A percentile compares a stretch with the other conserved stretches of the same genome.
Evolutionary conservation across 1,284 basidiomycete species (phyloP).

Genomic region (Fomitopsis palustris): DNA sequence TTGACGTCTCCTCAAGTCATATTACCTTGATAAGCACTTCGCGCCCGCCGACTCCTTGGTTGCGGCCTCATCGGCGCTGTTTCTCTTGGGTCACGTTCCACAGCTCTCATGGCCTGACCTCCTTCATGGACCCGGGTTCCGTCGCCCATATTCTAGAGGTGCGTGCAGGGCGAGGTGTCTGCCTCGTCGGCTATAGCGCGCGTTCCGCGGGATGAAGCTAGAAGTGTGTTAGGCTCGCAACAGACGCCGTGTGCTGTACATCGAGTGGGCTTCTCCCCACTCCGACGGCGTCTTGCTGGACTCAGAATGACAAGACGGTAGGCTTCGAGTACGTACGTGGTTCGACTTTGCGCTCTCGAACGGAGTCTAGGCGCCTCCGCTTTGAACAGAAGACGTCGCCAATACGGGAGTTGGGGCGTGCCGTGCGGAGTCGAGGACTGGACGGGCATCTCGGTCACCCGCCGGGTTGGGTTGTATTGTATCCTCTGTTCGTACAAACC

Average conservation of each 20-base stretch:
- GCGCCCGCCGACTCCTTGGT: not conserved
- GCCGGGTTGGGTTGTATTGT: no score
- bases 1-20: not conserved
- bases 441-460: not conserved
- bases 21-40: not conserved
- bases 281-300: not conserved
- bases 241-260: not conserved
- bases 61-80: not conserved
- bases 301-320: not conserved
- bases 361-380: not conserved
- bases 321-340: not conserved
- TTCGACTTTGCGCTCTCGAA: not conserved
- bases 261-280: not conserved
- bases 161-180: not conserved
- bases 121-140: not conserved
- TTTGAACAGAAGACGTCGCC: not conserved
- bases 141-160: not conserved
- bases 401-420: not conserved
- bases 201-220: not conserved
- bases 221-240: not conserved
- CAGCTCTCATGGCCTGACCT: not conserved
- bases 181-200: not conserved
- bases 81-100: not conserved
- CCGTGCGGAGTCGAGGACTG: not conserved
- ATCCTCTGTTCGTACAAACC: no score